A percentile compares a stretch with the other conserved stretches of the same genome.
Conservation (phyloP, 2,329 filamentous ascomycete species). For the Sporothrix humicola region DNA sequence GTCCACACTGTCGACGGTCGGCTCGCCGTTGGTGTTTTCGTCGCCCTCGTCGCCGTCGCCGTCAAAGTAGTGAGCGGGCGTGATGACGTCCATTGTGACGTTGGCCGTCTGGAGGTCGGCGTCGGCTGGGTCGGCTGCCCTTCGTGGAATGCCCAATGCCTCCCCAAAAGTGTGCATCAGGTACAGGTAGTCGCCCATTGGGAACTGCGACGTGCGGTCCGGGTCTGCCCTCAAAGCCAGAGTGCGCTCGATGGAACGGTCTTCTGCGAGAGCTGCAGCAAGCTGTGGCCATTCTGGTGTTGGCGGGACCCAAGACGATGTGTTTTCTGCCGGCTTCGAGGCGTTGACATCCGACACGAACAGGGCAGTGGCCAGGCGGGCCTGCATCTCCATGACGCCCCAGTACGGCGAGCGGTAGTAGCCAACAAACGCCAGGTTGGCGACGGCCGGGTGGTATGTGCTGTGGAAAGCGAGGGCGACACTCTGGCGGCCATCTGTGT, state of each 20-base stretch:
- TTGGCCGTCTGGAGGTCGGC: constrained; percentile 43
- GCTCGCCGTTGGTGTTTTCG: neutral
- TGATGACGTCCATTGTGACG: constrained; percentile 58
- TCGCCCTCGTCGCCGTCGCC: constrained; percentile 15
- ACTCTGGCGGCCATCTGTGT: constrained; percentile 61
- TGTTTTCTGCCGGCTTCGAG: too few relatives aligned
- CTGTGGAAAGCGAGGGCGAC: constrained; percentile 71
- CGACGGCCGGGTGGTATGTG: constrained; percentile 64
- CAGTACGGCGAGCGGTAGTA: constrained; percentile 86
- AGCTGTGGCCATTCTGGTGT: constrained; percentile 43
- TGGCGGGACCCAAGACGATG: constrained; percentile 7
- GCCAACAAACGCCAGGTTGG: constrained; percentile 76
- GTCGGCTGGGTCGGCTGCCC: constrained; percentile 36
- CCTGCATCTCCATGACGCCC: constrained; percentile 88
- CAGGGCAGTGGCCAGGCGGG: constrained; percentile 66
- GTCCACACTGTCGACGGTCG: constrained; percentile 41
- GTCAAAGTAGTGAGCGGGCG: constrained; percentile 59
- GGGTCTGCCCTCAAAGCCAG: constrained; percentile 58
- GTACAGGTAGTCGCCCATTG: constrained; percentile 81
- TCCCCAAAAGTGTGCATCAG: constrained; percentile 73
- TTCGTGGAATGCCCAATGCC: constrained; percentile 59
- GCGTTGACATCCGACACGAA: constrained; percentile 49
- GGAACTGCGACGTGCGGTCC: constrained; percentile 68
- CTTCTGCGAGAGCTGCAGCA: constrained; percentile 50
- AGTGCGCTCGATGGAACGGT: constrained; percentile 54